These are phyloP conservation scores for Dendrocalamus latiflorus DNA, from an alignment of 202 grass and related monocot genomes.

Conservation along the genomic window DNA sequence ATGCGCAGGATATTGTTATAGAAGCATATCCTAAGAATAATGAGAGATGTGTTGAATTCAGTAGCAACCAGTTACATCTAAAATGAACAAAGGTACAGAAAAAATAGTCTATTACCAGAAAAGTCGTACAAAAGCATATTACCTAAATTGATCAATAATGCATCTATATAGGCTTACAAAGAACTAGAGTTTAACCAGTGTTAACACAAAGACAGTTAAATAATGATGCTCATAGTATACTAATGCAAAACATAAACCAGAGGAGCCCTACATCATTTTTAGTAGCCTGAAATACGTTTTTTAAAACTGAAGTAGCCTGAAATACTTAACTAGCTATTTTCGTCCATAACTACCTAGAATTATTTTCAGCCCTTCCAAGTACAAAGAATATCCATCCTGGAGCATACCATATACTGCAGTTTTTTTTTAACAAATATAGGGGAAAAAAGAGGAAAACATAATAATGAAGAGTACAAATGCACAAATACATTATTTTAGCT, in stretches of 20 bases:
- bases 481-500: background rate
- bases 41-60: background rate
- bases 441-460: background rate
- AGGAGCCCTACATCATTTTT: background rate
- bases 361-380: background rate
- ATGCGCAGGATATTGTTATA: background rate
- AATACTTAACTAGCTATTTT: background rate
- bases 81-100: background rate
- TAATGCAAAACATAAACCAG: background rate
- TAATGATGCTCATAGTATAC: background rate
- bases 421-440: background rate
- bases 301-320: too few species aligned
- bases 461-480: background rate
- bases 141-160: background rate
- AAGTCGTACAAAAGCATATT: background rate
- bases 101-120: background rate
- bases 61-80: background rate
- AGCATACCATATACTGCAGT: background rate
- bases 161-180: background rate
- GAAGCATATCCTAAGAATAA: constrained; percentile 35
- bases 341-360: background rate
- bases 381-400: background rate
- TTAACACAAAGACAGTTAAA: background rate
- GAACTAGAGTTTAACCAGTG: background rate
- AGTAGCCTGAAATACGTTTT: too few species aligned